Conservation (phyloP, 2,329 filamentous ascomycete genomes). For the Aspergillus tubingensis region DNA sequence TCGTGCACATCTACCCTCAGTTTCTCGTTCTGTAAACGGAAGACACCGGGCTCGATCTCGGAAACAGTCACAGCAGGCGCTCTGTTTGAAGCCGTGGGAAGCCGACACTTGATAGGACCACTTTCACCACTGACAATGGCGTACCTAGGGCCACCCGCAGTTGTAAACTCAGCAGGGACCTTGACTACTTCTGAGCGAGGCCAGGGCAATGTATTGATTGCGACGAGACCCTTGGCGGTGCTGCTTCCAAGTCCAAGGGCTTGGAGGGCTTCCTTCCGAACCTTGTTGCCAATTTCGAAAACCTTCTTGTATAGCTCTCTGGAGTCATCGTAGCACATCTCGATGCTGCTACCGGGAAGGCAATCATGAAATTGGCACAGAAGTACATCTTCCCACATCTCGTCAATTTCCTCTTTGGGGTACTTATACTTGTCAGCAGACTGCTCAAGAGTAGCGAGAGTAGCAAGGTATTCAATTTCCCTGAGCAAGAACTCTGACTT, state of each 20-base stretch:
- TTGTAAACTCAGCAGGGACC: conserved; percentile 50
- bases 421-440: conserved; percentile 72
- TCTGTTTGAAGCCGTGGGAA: conserved; percentile 24
- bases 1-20: conserved; percentile 71
- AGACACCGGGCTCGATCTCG: conserved; percentile 62
- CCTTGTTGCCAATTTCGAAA: conserved; percentile 72
- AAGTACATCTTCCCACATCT: conserved; percentile 91
- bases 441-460: conserved; percentile 72
- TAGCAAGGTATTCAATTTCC: conserved; percentile 84
- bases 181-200: conserved; percentile 71
- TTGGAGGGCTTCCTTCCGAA: conserved; percentile 69
- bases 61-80: conserved; percentile 48
- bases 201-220: conserved; percentile 88
- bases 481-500: conserved; percentile 81
- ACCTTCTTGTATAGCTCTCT: conserved; percentile 84
- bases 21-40: conserved; percentile 76
- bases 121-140: conserved; percentile 51
- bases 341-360: conserved; percentile 88
- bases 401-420: conserved; percentile 88
- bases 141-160: conserved; percentile 34
- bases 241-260: conserved; percentile 64
- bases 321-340: conserved; percentile 98
- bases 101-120: conserved; percentile 43
- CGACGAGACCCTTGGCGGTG: conserved; percentile 54
- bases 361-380: conserved; percentile 98